Evolutionary conservation across 2,329 filamentous ascomycete genomes (phyloP), one percentile per base, ranked within the genome.

Genomic region (Davidsoniella eucalypti): DNA sequence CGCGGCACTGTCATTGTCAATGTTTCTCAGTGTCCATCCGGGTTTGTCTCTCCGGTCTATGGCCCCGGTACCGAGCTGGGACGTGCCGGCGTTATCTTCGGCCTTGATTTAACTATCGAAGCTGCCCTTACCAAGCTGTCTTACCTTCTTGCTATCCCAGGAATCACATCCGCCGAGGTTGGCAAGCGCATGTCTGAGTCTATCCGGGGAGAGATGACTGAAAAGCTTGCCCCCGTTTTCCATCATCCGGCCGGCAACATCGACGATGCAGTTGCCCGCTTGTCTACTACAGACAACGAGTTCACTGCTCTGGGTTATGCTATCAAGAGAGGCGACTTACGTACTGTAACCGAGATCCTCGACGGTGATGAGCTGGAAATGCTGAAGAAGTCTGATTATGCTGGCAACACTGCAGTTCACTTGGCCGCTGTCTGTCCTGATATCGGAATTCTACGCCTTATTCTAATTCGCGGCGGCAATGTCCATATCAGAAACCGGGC

Each of bases 41-140:
- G 83, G 41, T 83, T 82, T 58, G 83, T 87, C 17, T 84, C 78
- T 47, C 82, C 83, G 2, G 71, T 87, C n/a, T 87, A 87, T 65
- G 83, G 82, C 1, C 78, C 83, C 0, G 83, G 80, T 7, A 84
- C 85, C 56, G 80, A 82, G 39, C 75, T 94, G 16, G 86, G 85
- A 38, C 75, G 80, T 50, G 85, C 85, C 2, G 88, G 88, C 33
- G 86, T 95, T 45, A 85, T 94, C 29, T 88, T 92, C 56, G 88
- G 88, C 5, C 77, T 88, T 56, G 87, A 94, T 60, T 73, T 94
- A 65, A 95, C 88, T 0, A 84, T 84, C 18, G 88, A 95, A 67
- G 88, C 86, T 2, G 88, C 88, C 5, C 75, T 94, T 57, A 92
- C 88, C 17, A 95, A 95, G 64, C 73, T 95, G 25, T 85, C 86